Conservation (phyloP, 1,284 basidiomycete genomes). For the Ceratobasidium sp. region DNA sequence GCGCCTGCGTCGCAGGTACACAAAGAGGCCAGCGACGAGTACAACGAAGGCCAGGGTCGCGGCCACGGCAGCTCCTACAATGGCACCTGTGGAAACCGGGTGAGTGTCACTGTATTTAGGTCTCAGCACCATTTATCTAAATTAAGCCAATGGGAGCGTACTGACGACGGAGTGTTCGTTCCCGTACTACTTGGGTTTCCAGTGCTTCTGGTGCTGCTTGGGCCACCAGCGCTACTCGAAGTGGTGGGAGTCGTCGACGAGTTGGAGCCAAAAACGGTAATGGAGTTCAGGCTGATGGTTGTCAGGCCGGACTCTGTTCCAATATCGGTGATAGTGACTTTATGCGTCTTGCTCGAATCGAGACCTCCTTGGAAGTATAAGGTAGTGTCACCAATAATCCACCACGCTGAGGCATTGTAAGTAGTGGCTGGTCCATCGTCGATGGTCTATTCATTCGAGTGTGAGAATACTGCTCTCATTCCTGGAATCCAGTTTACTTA, state of each 20-base stretch:
- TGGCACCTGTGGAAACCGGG: neutral
- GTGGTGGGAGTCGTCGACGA: neutral
- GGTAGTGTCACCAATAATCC: constrained; percentile 3
- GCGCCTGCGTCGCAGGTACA: neutral
- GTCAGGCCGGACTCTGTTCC: neutral
- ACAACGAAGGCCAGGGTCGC: neutral
- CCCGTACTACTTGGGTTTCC: neutral
- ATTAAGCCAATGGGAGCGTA: too few species aligned
- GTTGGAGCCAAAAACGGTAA: constrained; percentile 13
- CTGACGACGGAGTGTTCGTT: too few species aligned
- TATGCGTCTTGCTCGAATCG: constrained; percentile 8
- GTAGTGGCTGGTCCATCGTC: neutral
- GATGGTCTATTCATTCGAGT: neutral
- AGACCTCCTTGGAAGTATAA: constrained; percentile 11
- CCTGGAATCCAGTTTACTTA: neutral
- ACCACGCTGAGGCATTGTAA: constrained; percentile 18
- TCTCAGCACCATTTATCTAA: too few species aligned
- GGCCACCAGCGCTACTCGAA: too few species aligned
- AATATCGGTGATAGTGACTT: neutral
- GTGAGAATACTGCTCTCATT: neutral
- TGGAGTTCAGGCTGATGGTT: constrained; percentile 18
- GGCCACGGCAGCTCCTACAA: constrained; percentile 3
- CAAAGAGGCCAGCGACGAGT: neutral
- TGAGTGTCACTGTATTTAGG: neutral
- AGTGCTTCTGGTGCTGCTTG: neutral